Conservation (phyloP, 129 eudicot genomes). For the Lactuca saligna region DNA sequence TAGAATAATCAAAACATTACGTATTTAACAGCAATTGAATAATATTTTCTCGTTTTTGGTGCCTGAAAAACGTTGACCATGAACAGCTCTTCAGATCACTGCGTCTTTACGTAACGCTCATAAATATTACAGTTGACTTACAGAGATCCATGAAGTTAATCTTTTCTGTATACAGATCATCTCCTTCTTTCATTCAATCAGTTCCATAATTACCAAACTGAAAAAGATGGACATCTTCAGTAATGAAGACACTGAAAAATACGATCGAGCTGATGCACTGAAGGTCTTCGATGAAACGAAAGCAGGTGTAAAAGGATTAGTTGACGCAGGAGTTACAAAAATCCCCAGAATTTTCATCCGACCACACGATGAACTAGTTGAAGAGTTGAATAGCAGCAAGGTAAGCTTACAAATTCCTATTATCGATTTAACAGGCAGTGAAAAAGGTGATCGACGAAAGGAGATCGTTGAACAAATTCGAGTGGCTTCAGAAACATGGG, state of each 20-base stretch:
- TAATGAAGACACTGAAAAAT: background rate
- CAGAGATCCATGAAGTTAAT: background rate
- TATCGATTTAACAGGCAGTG: constrained; percentile 29
- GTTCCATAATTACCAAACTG: background rate
- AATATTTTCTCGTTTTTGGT: background rate
- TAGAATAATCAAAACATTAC: too few species aligned
- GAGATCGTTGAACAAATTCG: constrained; percentile 31
- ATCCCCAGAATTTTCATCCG: constrained; percentile 46
- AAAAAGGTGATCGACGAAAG: constrained; percentile 10
- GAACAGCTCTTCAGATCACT: background rate
- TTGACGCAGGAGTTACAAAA: constrained; percentile 35
- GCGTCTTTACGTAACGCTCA: background rate
- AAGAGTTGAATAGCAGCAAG: constrained; percentile 21
- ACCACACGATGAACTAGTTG: constrained; percentile 41
- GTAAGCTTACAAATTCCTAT: constrained; percentile 26
- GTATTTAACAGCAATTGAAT: too few species aligned
- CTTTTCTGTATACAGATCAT: background rate
- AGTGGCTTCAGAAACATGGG: constrained; percentile 42
- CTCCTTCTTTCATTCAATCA: background rate
- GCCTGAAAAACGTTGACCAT: background rate
- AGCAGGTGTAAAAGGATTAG: constrained; percentile 56
- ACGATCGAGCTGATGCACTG: constrained; percentile 31
- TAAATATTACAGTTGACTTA: background rate
- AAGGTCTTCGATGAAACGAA: constrained; percentile 43
- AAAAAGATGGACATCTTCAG: constrained; percentile 15